Evolutionary conservation across 2,329 filamentous ascomycete species (phyloP).

Genomic region (Stenocarpella maydis): DNA sequence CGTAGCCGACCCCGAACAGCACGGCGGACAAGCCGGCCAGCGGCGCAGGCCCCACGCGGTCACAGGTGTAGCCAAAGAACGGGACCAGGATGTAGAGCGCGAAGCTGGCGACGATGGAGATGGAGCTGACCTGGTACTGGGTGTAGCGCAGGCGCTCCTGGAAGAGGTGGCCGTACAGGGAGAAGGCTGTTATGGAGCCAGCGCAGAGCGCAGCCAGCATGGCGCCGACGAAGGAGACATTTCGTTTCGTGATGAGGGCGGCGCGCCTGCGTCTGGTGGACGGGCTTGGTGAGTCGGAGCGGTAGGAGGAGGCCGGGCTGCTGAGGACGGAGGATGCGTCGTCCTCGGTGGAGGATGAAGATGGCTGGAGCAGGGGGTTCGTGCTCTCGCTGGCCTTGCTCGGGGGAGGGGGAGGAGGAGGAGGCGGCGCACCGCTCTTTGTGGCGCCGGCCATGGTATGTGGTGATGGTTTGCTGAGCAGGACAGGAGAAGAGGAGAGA

Average conservation of each 20-base stretch:
- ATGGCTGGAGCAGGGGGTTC: slow-evolving; percentile 23
- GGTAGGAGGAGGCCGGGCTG: slow-evolving; percentile 33
- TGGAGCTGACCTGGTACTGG: slow-evolving; percentile 90
- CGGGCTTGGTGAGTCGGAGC: slow-evolving; percentile 31
- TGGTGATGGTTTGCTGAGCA: background rate
- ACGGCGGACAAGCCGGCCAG: slow-evolving; percentile 76
- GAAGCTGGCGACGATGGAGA: slow-evolving; percentile 86
- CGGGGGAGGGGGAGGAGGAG: background rate
- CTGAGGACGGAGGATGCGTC: slow-evolving; percentile 30
- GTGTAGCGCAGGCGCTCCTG: slow-evolving; percentile 86
- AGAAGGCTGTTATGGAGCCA: slow-evolving; percentile 92
- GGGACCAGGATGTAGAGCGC: slow-evolving; percentile 94
- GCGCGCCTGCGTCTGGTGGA: slow-evolving; percentile 25
- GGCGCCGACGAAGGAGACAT: slow-evolving; percentile 38
- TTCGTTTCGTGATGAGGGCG: slow-evolving; percentile 29
- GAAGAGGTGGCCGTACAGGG: slow-evolving; percentile 90
- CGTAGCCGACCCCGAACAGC: slow-evolving; percentile 83
- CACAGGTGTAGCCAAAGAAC: slow-evolving; percentile 88
- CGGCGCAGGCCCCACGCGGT: slow-evolving; percentile 82
- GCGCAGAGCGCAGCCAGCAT: slow-evolving; percentile 56
- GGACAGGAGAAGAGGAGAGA: background rate
- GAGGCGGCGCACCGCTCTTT: slow-evolving; percentile 2
- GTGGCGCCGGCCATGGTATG: slow-evolving; percentile 27
- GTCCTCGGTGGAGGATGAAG: slow-evolving; percentile 24
- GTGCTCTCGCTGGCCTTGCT: slow-evolving; percentile 9